Evolutionary conservation across 1,284 basidiomycete genomes (phyloP), one percentile per base, ranked within the genome.

Genomic region (Sporisorium scitamineum): DNA sequence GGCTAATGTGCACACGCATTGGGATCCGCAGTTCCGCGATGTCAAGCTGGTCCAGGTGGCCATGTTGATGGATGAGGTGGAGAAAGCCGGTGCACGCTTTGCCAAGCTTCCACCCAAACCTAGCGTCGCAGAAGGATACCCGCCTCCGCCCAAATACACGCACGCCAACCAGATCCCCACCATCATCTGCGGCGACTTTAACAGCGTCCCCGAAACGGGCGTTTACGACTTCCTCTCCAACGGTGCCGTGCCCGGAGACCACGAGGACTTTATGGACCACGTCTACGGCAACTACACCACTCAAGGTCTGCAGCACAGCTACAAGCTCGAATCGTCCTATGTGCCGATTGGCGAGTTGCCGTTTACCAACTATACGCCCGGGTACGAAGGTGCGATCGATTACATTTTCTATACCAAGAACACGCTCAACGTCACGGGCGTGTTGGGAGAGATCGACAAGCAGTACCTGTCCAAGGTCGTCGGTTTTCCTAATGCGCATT

Each of bases 41-140:
- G 97, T 99, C 87, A 99, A 99, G 88, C 90, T 99, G 66, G 94
- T 99, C 1, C 97, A 99, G 85, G 90, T 90, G 10, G 96, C 94
- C 9, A 90, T 99, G 81, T 88, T 99, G 62, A 89, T 97, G 82
- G 96, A 99, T 76, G 94, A 97, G 85, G 87, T 98, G 32, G 93
- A 95, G 87, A 94, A 94, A 89, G 91, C 94, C 57, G 92, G 92
- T 5, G 89, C 91, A 61, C 90, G 90, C 73, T 98, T 98, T 85
- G 91, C 94, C 50, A 91, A 90, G 81, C 90, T 94, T 54, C 94
- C 95, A 10, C 91, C 93, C 2, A 90, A 91, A 56, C 79, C 85
- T 11, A 82, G 84, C 55, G 79, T 87, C 4, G 81, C 76, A 5
- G 82, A 86, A 53, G 84, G 84, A 5, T 85, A 83, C 68, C 83